Conservation (phyloP, 1,139 yeast genomes). For the Yueomyces sp. region DNA sequence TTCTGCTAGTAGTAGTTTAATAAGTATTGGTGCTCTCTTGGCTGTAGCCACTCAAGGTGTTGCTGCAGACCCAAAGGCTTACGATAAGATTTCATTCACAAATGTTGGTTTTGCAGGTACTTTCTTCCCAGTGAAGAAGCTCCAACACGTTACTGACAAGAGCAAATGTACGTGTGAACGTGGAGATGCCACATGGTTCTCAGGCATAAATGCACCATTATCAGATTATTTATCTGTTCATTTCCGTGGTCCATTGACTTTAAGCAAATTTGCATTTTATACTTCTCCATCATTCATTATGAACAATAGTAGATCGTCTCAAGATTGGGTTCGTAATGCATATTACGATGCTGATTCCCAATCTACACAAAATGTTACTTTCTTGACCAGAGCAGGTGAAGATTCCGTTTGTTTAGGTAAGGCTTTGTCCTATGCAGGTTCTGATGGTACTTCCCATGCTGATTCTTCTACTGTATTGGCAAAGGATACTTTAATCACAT, state of each 20-base stretch:
- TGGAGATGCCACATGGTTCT: conserved; percentile 30
- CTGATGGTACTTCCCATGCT: conserved; percentile 32
- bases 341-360: conserved; percentile 30
- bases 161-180: conserved; percentile 39
- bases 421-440: conserved; percentile 42
- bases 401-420: conserved; percentile 50
- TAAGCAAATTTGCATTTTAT: conserved; percentile 55
- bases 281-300: conserved; percentile 26
- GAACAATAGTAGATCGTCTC: conserved; percentile 20
- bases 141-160: conserved; percentile 35
- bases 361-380: conserved; percentile 46
- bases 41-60: background rate
- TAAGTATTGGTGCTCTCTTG: background rate
- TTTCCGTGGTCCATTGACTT: conserved; percentile 62
- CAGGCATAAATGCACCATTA: conserved; percentile 56
- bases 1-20: background rate
- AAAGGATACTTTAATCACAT: conserved; percentile 35
- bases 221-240: conserved; percentile 66
- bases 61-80: conserved; percentile 8
- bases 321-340: conserved; percentile 34
- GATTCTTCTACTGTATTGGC: conserved; percentile 39
- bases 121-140: conserved; percentile 44
- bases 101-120: conserved; percentile 59
- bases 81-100: conserved; percentile 36
- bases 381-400: conserved; percentile 41